Conservation (phyloP, 2,329 filamentous ascomycete genomes). For the Trichoderma sp. region DNA sequence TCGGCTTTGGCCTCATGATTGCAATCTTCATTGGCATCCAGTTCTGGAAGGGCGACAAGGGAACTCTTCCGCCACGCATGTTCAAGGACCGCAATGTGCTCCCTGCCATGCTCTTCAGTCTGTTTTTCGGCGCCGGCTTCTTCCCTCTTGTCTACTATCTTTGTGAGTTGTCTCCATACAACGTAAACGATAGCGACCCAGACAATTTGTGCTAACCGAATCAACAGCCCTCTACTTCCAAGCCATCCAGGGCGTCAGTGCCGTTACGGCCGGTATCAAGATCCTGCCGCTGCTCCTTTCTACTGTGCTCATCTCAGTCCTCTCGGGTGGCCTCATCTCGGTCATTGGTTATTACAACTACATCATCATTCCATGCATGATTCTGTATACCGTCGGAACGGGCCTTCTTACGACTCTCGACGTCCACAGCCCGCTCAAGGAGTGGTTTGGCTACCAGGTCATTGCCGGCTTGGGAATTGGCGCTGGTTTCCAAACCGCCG, state of each 20-base stretch:
- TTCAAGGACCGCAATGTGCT: conserved; percentile 44
- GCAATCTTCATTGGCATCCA: conserved; percentile 49
- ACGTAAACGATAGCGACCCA: neutral
- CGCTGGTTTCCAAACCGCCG: conserved; percentile 47
- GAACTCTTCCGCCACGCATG: conserved; percentile 48
- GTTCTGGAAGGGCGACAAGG: conserved; percentile 41
- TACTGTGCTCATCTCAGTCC: conserved; percentile 48
- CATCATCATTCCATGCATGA: conserved; percentile 42
- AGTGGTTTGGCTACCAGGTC: conserved; percentile 60
- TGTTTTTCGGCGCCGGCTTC: conserved; percentile 51
- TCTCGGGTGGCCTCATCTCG: conserved; percentile 43
- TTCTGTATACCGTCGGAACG: conserved; percentile 45
- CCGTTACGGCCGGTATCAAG: conserved; percentile 54
- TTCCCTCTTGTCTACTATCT: conserved; percentile 55
- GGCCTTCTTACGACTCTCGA: conserved; percentile 56
- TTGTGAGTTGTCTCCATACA: conserved; percentile 35
- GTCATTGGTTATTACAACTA: conserved; percentile 42
- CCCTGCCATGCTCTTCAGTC: conserved; percentile 43
- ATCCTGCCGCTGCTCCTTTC: conserved; percentile 53
- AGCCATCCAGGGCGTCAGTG: conserved; percentile 51
- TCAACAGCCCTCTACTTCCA: conserved; percentile 51
- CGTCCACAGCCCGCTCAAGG: conserved; percentile 43
- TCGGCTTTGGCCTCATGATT: conserved; percentile 46
- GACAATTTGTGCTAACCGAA: neutral
- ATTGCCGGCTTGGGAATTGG: conserved; percentile 54